phyloP scores from a whole-genome alignment of 768 basidiomycete species.

The Boletellus emodensis region DNA sequence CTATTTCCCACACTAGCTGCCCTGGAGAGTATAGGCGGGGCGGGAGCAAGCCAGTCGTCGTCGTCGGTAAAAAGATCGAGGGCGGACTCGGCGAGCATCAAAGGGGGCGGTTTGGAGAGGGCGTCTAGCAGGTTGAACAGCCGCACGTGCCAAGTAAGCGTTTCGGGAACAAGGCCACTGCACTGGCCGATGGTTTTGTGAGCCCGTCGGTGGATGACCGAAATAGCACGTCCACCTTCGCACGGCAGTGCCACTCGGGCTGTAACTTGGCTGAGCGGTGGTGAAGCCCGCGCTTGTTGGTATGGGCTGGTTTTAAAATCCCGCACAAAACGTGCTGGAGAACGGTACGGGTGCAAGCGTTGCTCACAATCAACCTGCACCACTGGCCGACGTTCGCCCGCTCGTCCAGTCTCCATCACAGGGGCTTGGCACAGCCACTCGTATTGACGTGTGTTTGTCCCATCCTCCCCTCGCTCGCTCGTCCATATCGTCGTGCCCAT shows the following conservation, averaged over 20 bases:
- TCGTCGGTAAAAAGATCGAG: constrained; percentile 65
- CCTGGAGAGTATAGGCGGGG: constrained; percentile 50
- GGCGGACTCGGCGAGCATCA: constrained; percentile 58
- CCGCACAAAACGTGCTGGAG: not conserved
- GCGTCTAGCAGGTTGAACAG: not conserved
- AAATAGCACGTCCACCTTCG: constrained; percentile 8
- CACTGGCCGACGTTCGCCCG: no score
- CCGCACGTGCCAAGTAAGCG: constrained; percentile 1
- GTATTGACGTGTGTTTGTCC: constrained; percentile 26
- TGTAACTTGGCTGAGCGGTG: not conserved
- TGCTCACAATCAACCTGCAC: no score
- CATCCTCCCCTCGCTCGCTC: not conserved
- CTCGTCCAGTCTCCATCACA: no score
- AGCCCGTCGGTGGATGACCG: not conserved
- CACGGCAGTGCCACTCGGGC: constrained; percentile 6
- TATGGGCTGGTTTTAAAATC: not conserved
- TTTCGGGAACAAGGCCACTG: not conserved
- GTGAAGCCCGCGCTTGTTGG: not conserved
- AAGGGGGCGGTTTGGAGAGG: not conserved
- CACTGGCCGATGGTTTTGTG: constrained; percentile 3
- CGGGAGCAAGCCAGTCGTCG: constrained; percentile 62
- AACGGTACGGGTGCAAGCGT: not conserved
- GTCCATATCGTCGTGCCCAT: constrained; percentile 4
- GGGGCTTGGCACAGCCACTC: constrained; percentile 19
- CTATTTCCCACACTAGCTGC: constrained; percentile 69